phyloP scores from a whole-genome alignment of 179 eudicot genomes.

The Corrigiola litoralis region DNA sequence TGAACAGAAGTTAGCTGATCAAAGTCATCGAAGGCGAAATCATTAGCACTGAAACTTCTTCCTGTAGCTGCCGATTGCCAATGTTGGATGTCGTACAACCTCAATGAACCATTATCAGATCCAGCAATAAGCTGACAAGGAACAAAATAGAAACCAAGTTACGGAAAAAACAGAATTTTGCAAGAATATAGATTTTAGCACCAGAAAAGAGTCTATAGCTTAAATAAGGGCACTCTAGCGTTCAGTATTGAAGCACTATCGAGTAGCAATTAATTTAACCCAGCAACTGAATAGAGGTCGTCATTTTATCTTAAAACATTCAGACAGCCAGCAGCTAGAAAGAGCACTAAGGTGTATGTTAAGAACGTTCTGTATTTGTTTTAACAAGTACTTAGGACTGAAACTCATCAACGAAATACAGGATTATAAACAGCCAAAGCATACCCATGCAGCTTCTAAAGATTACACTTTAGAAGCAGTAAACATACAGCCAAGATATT shows the following conservation, averaged over 20 bases:
- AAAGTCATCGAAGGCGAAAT: slow-evolving; percentile 59
- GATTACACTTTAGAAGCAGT: too few relatives aligned
- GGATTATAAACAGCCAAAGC: too few relatives aligned
- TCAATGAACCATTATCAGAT: slow-evolving; percentile 79
- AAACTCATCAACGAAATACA: neutral
- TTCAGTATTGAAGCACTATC: neutral
- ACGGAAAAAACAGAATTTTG: neutral
- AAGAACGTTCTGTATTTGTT: neutral
- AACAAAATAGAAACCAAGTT: slow-evolving; percentile 5
- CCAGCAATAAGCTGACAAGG: slow-evolving; percentile 79
- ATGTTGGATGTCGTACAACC: slow-evolving; percentile 50
- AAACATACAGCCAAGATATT: too few relatives aligned
- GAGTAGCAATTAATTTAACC: neutral
- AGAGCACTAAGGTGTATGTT: neutral
- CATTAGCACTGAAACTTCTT: slow-evolving; percentile 31
- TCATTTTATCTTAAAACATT: neutral
- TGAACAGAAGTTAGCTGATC: slow-evolving; percentile 93
- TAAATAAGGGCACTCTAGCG: neutral
- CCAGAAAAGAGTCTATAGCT: neutral
- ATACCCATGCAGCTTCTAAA: too few relatives aligned
- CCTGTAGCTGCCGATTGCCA: slow-evolving; percentile 30
- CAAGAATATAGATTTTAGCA: neutral
- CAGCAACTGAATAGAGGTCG: neutral
- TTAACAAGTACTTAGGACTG: neutral
- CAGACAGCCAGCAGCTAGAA: neutral